Percentiles rank a stretch among this genome's conserved stretches.
Conservation (phyloP, 495 filamentous ascomycete genomes). For the Hamigera avellanea region DNA sequence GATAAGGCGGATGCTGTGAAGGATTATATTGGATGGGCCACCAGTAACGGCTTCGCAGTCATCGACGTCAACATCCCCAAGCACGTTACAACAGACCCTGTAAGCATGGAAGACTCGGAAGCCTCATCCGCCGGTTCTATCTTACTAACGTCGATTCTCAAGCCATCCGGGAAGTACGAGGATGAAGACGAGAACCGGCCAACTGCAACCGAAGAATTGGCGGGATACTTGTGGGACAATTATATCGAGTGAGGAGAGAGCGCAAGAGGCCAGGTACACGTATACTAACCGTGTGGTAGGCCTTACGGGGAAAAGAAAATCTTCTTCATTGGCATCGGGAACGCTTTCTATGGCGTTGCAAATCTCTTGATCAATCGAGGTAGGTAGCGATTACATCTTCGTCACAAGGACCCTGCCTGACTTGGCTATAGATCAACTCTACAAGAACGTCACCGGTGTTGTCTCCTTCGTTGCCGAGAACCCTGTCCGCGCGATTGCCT, state of each 20-base stretch:
- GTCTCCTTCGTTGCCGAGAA: conserved; percentile 40
- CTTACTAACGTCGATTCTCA: conserved; percentile 16
- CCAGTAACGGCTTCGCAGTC: conserved; percentile 59
- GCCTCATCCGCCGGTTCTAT: too few relatives aligned
- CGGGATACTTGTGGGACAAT: conserved; percentile 92
- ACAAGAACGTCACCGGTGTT: conserved; percentile 44
- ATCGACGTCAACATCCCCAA: conserved; percentile 86
- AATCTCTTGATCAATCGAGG: conserved; percentile 58
- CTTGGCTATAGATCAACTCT: conserved; percentile 28
- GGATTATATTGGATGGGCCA: conserved; percentile 74
- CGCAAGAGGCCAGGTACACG: not conserved
- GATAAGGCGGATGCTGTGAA: conserved; percentile 63
- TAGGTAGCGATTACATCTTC: conserved; percentile 16
- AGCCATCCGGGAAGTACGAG: conserved; percentile 23
- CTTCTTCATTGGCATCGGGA: conserved; percentile 75
- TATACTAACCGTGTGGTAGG: conserved; percentile 18
- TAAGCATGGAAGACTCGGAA: conserved; percentile 19
- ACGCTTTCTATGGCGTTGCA: conserved; percentile 57
- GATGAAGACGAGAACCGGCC: conserved; percentile 31
- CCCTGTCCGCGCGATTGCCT: conserved; percentile 47
- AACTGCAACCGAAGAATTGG: conserved; percentile 57
- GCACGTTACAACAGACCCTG: conserved; percentile 39
- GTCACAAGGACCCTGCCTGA: not conserved
- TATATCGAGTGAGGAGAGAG: conserved; percentile 59
- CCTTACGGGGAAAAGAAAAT: conserved; percentile 56